A percentile compares a stretch with the other conserved stretches of the same genome.
phyloP scores from a whole-genome alignment of 306 rosid genomes.

The Lathyrus oleraceus region DNA sequence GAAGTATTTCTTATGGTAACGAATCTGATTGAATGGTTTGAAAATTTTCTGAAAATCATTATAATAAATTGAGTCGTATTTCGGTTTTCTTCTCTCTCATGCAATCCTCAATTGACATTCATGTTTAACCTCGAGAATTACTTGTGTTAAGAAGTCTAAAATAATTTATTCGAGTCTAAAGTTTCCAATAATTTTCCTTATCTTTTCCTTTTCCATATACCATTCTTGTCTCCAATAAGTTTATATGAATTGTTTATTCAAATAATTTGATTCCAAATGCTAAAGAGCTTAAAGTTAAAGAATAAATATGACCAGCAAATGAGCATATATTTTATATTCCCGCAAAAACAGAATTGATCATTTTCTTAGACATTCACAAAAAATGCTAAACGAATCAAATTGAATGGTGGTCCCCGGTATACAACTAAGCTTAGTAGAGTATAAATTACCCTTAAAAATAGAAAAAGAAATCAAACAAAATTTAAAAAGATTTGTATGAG shows the following conservation, averaged over 20 bases:
- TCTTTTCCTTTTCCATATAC: not conserved
- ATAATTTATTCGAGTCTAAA: not conserved
- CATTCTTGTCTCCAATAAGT: constrained; percentile 8
- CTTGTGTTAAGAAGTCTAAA: not conserved
- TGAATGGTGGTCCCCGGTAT: not conserved
- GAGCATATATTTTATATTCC: not conserved
- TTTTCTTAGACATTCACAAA: not conserved
- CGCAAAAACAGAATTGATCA: not conserved
- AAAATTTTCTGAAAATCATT: not conserved
- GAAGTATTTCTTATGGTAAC: too few species aligned
- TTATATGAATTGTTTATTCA: not conserved
- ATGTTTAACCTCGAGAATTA: not conserved
- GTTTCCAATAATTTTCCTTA: too few species aligned
- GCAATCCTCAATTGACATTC: not conserved
- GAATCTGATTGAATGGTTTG: not conserved
- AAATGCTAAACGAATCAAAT: constrained; percentile 26
- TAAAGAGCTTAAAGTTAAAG: not conserved
- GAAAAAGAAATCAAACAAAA: too few species aligned
- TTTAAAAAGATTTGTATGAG: too few species aligned
- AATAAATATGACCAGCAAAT: not conserved
- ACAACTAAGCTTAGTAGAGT: too few species aligned
- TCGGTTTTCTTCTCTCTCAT: not conserved
- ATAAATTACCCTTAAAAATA: too few species aligned
- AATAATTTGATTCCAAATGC: constrained; percentile 4
- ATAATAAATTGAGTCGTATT: not conserved